Evolutionary conservation across 2,329 filamentous ascomycete species (phyloP).

Genomic region (Diatrype stigma): DNA sequence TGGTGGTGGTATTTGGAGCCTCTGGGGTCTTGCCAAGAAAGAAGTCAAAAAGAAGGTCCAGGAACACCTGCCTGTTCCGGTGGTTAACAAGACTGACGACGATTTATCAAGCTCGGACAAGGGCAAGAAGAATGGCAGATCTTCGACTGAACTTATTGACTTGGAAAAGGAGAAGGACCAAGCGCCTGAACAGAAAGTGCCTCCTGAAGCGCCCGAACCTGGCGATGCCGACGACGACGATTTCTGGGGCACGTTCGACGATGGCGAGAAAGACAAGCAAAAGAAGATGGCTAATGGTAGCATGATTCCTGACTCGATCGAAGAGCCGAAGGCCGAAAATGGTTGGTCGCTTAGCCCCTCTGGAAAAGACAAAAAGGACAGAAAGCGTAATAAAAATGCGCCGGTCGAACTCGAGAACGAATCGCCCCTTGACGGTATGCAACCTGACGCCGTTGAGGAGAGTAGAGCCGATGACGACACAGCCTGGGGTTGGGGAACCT

Average conservation of each 20-base stretch:
- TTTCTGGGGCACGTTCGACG: constrained; percentile 16
- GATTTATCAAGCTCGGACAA: constrained; percentile 25
- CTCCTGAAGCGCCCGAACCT: constrained; percentile 14
- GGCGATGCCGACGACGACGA: constrained; percentile 14
- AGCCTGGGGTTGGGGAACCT: constrained; percentile 40
- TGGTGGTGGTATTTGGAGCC: constrained; percentile 45
- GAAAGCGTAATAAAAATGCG: constrained; percentile 47
- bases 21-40: constrained; percentile 54
- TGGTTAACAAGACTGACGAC: constrained; percentile 6
- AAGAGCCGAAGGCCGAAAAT: constrained; percentile 39
- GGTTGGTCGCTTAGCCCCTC: constrained; percentile 31
- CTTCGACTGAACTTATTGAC: constrained; percentile 17
- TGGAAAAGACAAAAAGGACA: constrained; percentile 48
- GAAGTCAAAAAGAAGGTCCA: constrained; percentile 22
- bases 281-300: constrained; percentile 25
- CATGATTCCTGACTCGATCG: constrained; percentile 37
- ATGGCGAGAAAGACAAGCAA: constrained; percentile 17
- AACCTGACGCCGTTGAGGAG: constrained; percentile 43
- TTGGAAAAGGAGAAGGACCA: constrained; percentile 15
- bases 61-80: constrained; percentile 7
- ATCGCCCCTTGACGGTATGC: constrained; percentile 41
- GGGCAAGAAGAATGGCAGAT: constrained; percentile 28
- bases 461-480: constrained; percentile 39
- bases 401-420: constrained; percentile 44
- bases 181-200: constrained; percentile 7